Evolutionary conservation across 202 grass and related monocot genomes (phyloP), one percentile per base, ranked within the genome.

Genomic region (Brachypodium distachyon): DNA sequence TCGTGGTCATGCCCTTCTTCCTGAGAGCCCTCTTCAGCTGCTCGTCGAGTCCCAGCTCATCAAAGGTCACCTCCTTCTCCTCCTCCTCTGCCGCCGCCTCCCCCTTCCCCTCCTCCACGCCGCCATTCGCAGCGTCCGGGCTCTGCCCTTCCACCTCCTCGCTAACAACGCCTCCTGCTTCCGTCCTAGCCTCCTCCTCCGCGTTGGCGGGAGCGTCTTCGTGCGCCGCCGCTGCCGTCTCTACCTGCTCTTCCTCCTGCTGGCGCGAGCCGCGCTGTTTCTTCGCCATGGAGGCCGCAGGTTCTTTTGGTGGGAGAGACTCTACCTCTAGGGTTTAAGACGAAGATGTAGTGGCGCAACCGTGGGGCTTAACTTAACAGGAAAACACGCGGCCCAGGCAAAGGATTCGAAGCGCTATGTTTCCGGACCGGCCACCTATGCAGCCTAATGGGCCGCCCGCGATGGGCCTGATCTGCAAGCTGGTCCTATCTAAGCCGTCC

Each of bases 1-100:
- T 75, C 19, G 73, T 73, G 37, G 65, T 26, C 65, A 97, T 75
- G 37, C 84, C 84, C 75, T 94, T 90, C 89, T 97, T 97, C 82
- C 86, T 81, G 72, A 97, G 33, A 51, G 91, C 94, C 75, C 91
- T 81, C 74, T 84, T 97, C 50, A 97, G 84, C 31, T 87, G 89
- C 61, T 91, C 91, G 46, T 97, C 94, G 27, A 97, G 52, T 26
- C 94, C 91, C 11, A 97, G 77, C 51, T 85, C 81, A 22, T 97
- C 91, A 36, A 97, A 92, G 73, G 51, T 79, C 29, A 89, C 69
- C 16, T 90, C 86, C 70, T 77, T 79, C 41, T 88, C 79, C 82
- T 82, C 69, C 7, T 77, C 64, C 29, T 62, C 48, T 16, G 5
- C 61, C 26, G 18, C 76, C 14, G 29, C 73, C 44, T 4, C 36